These are phyloP conservation scores for Violaceomyces palustris DNA, from an alignment of 1,284 basidiomycete species.

Conservation along the genomic window DNA sequence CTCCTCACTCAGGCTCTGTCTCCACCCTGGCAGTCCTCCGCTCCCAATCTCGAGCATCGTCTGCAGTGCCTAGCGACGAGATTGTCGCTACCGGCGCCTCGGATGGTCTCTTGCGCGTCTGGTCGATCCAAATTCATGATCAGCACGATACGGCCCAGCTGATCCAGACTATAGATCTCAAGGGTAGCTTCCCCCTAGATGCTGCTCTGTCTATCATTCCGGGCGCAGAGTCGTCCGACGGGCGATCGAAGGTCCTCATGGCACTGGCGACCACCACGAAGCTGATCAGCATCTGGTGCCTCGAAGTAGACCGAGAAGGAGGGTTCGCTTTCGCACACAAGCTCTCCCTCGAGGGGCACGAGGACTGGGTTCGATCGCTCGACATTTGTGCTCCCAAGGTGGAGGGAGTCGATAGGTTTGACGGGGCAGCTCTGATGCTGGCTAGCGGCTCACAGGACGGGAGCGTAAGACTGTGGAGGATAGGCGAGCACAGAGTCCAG, in stretches of 20 bases:
- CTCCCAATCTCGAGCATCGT: not conserved
- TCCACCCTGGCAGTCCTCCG: constrained; percentile 38
- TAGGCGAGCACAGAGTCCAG: no score
- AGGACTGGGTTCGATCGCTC: constrained; percentile 50
- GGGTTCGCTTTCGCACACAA: constrained; percentile 30
- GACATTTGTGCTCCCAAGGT: constrained; percentile 38
- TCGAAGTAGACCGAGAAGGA: no score
- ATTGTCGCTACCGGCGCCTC: constrained; percentile 40
- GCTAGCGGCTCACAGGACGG: constrained; percentile 46
- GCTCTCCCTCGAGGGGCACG: constrained; percentile 41
- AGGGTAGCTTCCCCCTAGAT: constrained; percentile 41
- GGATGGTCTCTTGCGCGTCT: constrained; percentile 36
- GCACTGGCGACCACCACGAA: constrained; percentile 42
- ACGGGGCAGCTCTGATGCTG: constrained; percentile 17
- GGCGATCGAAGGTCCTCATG: constrained; percentile 12
- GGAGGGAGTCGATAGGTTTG: constrained; percentile 4
- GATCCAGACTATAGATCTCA: constrained; percentile 29
- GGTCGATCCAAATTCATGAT: constrained; percentile 7
- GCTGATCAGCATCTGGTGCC: constrained; percentile 37
- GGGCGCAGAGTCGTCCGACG: not conserved
- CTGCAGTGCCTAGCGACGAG: not conserved
- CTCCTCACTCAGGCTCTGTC: constrained; percentile 18
- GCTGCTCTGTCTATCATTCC: constrained; percentile 34
- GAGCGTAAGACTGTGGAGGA: constrained; percentile 46
- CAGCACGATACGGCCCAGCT: constrained; percentile 1